These are phyloP conservation scores for Chaetomium tenue DNA, from an alignment of 495 filamentous ascomycete species.

Conservation along the genomic window DNA sequence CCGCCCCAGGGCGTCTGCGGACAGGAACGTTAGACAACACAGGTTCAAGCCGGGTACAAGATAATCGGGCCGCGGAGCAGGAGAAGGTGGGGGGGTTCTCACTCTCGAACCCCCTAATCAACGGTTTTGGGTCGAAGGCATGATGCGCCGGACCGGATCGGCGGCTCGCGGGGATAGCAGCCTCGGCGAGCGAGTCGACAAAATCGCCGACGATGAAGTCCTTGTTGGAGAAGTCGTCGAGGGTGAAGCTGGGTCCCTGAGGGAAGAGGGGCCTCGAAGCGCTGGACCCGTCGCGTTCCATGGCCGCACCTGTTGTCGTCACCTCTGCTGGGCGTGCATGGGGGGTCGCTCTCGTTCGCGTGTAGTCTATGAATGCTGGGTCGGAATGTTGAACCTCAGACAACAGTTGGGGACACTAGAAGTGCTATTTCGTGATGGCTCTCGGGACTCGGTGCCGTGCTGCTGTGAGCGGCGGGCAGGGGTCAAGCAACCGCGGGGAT, in stretches of 20 bases:
- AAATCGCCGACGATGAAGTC: constrained; percentile 99
- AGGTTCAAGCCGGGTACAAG: neutral
- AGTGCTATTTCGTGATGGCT: neutral
- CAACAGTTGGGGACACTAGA: neutral
- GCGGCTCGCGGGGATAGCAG: constrained; percentile 68
- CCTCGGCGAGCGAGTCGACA: constrained; percentile 87
- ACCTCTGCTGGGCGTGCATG: constrained; percentile 26
- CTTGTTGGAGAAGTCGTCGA: constrained; percentile 84
- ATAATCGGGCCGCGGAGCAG: neutral
- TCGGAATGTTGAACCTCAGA: neutral
- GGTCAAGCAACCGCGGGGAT: neutral
- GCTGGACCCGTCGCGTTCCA: constrained; percentile 48
- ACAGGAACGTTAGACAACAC: neutral
- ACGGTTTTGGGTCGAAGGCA: constrained; percentile 94
- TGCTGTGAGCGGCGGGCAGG: constrained; percentile 3
- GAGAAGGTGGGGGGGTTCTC: constrained; percentile 26
- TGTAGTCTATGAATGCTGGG: neutral
- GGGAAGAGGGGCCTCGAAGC: constrained; percentile 67
- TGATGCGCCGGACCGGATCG: constrained; percentile 66
- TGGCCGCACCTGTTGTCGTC: constrained; percentile 30
- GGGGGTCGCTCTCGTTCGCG: neutral
- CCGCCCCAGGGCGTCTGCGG: constrained; percentile 64
- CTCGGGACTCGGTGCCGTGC: neutral
- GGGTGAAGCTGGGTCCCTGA: constrained; percentile 72
- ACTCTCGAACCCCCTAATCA: constrained; percentile 93